Evolutionary conservation across 78 protist genomes (phyloP).

Genomic region (Tieghemostelium lacteum): DNA sequence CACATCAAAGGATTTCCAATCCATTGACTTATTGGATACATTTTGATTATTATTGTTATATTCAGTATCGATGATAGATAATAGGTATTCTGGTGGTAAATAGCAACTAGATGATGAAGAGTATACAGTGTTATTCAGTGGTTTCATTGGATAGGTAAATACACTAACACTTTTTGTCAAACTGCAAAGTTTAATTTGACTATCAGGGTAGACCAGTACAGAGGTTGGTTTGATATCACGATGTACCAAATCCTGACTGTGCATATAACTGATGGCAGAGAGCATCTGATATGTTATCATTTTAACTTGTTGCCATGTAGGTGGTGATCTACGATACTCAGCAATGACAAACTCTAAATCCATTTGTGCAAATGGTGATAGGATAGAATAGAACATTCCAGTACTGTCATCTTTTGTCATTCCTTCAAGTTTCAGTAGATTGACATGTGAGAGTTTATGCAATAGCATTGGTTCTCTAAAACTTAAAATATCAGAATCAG

Average conservation of each 20-base stretch:
- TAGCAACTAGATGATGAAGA: neutral
- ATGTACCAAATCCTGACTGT: constrained; percentile 62
- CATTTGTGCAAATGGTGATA: constrained; percentile 39
- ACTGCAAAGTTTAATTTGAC: constrained; percentile 47
- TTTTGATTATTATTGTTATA: neutral
- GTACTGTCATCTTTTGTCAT: constrained; percentile 54
- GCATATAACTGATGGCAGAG: constrained; percentile 9
- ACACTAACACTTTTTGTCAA: constrained; percentile 8
- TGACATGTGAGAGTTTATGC: constrained; percentile 9
- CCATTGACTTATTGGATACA: neutral
- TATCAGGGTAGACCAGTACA: constrained; percentile 18
- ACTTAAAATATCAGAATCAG: neutral
- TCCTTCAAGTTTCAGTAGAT: neutral
- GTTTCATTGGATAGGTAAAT: neutral
- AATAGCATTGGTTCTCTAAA: constrained; percentile 67
- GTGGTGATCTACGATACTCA: neutral
- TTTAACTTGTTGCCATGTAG: constrained; percentile 1
- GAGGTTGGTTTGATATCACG: constrained; percentile 45
- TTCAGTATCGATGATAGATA: neutral
- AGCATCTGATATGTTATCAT: constrained; percentile 28
- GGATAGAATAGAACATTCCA: constrained; percentile 13
- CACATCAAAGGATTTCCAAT: constrained; percentile 76
- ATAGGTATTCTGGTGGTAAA: constrained; percentile 4
- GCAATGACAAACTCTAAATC: constrained; percentile 51
- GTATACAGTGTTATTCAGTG: neutral